Base-by-base conservation (phyloP, 2,329 filamentous ascomycete genomes). In the Dothideomycetes sp. region DNA sequence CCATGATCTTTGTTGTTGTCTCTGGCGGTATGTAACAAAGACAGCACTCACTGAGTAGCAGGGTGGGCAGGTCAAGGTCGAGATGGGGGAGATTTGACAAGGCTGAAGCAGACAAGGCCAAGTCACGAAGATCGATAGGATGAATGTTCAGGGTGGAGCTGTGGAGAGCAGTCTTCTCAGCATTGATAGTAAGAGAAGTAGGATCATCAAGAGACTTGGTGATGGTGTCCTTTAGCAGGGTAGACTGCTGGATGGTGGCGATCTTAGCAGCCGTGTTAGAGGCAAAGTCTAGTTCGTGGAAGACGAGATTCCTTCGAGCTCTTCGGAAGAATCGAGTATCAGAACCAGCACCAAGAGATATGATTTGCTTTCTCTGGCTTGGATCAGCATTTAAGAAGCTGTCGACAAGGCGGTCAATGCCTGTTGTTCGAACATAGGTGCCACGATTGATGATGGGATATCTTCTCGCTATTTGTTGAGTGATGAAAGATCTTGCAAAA, bases 391-490 rank as follows among this genome's bases (percentile, higher is more conserved):
- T 57, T 10, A 96, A 66, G 52, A 96, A 96, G 5, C 66, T 68
- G 37, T 74, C 59, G 31, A 96, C 75, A 1, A 98, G 74, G 10
- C 62, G 66, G 61, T 98, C 87, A 47, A 98, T 79, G 17, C 84
- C 84, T 4, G 73, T 75, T 7, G 88, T 95, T 45, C 91, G 79
- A 16, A 88, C 81, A 54, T 95, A 96, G n/a, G 89, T 96, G 38
- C 89, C 89, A 75, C 89, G 71, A 56, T 98, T 96, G 54, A 98
- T 94, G 46, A 98, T 84, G 37, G 91, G 91, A 47, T 93, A 71
- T 42, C 89, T 72, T 47, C 83, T 73, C 10, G 75, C 65, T 2
- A 68, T 53, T 12, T 69, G 63, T 44, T 66, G 69, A 34, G 61
- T 61, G 2, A 82, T 78, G 56, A 95, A 86, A 40, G 70, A 70